phyloP scores from a whole-genome alignment of 129 eudicot genomes.

The Lonicera japonica region DNA sequence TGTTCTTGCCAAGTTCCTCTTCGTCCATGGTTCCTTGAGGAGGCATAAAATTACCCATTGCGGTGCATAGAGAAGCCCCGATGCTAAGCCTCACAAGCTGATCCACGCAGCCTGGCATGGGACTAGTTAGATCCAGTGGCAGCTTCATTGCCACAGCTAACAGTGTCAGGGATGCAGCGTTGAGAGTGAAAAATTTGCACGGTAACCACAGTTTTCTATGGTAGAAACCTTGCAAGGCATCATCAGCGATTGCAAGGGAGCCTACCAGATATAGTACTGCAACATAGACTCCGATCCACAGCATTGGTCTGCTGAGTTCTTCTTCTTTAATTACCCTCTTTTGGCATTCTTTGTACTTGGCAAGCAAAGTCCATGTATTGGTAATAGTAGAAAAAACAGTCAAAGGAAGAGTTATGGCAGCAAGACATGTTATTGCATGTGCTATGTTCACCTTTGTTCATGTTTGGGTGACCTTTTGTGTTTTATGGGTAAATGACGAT shows the following conservation, averaged over 20 bases:
- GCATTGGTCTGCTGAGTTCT: background rate
- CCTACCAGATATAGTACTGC: background rate
- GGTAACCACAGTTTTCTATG: constrained; percentile 14
- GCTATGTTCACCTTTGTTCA: no score
- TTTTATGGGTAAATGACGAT: no score
- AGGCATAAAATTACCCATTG: constrained; percentile 21
- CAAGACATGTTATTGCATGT: no score
- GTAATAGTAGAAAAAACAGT: no score
- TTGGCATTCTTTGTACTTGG: no score
- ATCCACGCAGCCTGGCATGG: constrained; percentile 15
- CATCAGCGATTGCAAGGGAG: background rate
- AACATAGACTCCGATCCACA: background rate
- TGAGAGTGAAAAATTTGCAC: constrained; percentile 12
- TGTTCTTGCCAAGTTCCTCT: constrained; percentile 12
- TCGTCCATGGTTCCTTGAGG: constrained; percentile 18
- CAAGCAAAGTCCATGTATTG: no score
- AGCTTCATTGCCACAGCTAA: constrained; percentile 21
- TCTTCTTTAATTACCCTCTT: no score
- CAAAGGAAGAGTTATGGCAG: no score
- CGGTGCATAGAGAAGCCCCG: constrained; percentile 10
- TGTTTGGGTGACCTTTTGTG: no score
- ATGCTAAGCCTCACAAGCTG: constrained; percentile 13
- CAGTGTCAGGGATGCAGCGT: constrained; percentile 10
- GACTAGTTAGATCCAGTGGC: background rate
- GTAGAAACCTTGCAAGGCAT: background rate